A percentile compares a stretch with the other conserved stretches of the same genome.
Conservation (phyloP, 2,329 filamentous ascomycete genomes). For the Microdochium trichocladiopsis region DNA sequence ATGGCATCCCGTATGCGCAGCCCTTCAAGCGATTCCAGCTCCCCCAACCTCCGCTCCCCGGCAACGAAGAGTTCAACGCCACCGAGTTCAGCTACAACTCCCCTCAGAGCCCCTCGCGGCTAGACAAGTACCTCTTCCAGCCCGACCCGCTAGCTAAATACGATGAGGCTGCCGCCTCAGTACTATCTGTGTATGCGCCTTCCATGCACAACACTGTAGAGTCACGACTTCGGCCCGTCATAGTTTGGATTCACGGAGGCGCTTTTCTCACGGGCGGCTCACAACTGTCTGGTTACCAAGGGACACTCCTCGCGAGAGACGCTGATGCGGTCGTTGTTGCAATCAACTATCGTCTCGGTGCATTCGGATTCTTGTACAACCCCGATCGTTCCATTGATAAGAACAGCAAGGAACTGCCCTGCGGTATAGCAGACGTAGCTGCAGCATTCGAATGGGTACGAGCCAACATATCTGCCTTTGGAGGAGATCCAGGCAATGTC, state of each 20-base stretch:
- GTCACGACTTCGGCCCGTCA: background rate
- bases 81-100: background rate
- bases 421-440: background rate
- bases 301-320: background rate
- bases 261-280: background rate
- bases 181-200: background rate
- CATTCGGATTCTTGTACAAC: background rate
- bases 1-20: background rate
- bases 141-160: background rate
- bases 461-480: background rate
- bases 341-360: background rate
- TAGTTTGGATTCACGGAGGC: background rate
- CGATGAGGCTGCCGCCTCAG: background rate
- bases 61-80: background rate
- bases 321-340: background rate
- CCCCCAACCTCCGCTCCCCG: background rate
- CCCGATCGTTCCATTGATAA: background rate
- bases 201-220: background rate
- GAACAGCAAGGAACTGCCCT: background rate
- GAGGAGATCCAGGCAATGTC: background rate
- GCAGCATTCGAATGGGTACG: background rate
- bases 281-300: background rate
- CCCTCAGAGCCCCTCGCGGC: background rate
- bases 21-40: background rate
- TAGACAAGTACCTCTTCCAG: background rate